Percentiles rank a stretch among this genome's conserved stretches.
Conservation (phyloP, 129 eudicot genomes). For the Escallonia rubra region DNA sequence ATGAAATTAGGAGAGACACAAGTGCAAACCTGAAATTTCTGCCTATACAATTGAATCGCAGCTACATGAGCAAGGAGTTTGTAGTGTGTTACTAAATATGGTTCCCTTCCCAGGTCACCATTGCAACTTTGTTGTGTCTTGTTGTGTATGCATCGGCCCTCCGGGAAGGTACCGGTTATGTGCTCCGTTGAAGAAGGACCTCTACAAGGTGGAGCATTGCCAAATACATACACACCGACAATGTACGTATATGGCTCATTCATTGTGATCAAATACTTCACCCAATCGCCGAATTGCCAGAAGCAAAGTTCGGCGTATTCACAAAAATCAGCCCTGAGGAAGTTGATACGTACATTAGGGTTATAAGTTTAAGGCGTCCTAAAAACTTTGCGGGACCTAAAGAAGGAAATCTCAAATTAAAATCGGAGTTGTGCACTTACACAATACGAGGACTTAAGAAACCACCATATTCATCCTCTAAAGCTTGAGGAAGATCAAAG, state of each 20-base stretch:
- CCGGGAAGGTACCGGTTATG: background rate
- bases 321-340: conserved; percentile 1
- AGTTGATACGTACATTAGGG: too few species aligned
- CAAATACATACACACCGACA: conserved; percentile 2
- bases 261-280: conserved; percentile 11
- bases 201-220: conserved; percentile 8
- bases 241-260: conserved; percentile 1
- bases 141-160: background rate
- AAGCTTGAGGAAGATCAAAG: conserved; percentile 23
- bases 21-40: conserved; percentile 7
- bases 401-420: too few species aligned
- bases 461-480: conserved; percentile 28
- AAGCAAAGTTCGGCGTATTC: conserved; percentile 15
- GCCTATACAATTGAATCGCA: conserved; percentile 6
- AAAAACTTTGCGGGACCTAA: too few species aligned
- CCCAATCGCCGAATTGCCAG: conserved; percentile 25
- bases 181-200: background rate
- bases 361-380: too few species aligned
- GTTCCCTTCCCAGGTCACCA: conserved; percentile 5
- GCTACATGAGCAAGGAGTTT: conserved; percentile 13
- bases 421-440: conserved; percentile 5
- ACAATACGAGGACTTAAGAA: conserved; percentile 18
- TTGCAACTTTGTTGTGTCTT: background rate
- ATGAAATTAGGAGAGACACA: background rate
- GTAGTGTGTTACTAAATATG: conserved; percentile 2